Evolutionary conservation across 441 rosid genomes (phyloP), one percentile per base, ranked within the genome.

Genomic region (Cnidoscolus chayamansa): DNA sequence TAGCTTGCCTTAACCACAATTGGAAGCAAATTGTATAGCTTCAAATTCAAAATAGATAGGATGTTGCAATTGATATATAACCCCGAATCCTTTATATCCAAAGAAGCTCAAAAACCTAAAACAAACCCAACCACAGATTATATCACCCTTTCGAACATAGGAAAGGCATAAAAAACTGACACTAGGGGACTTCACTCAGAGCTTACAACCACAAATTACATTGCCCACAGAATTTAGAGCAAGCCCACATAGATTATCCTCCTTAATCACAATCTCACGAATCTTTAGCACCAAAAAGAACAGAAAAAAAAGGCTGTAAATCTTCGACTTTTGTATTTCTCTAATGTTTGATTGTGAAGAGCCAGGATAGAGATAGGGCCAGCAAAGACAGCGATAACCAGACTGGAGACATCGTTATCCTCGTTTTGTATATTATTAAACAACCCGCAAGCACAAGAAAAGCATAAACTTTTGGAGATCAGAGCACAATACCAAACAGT

Each of bases 371-470:
- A 78, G 69, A 78, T 62, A 74, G 82, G 80, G 67, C 81, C 72
- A 85, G 75, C 79, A 77, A 69, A 63, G 77, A 84, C 85, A 81
- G 78, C 82, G 73, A 78, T 76, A 78, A 78, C 81, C 84, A 63
- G 77, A 70, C 69, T 62, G 68, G 76, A 40, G 65, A 79, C 78
- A 74, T 72, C 72, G 78, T 71, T 77, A 71, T 83, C 78, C 86
- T 79, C 72, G 63, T 57, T 74, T 79, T 64, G 71, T 77, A 83
- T 71, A 77, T 79, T 80, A 76, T 35, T 68, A 79, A 84, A 68
- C 87, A 87, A 73, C 47, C 82, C 78, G 84, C 83, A 81, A 89
- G 84, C 90, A 84, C 92, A 83, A 83, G 83, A 79, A 80, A 80
- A 80, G 77, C 76, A 66, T 76, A 78, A 77, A 81, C 80, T 83